Conservation (phyloP, 148 eudicot genomes). For the Simmondsia chinensis region DNA sequence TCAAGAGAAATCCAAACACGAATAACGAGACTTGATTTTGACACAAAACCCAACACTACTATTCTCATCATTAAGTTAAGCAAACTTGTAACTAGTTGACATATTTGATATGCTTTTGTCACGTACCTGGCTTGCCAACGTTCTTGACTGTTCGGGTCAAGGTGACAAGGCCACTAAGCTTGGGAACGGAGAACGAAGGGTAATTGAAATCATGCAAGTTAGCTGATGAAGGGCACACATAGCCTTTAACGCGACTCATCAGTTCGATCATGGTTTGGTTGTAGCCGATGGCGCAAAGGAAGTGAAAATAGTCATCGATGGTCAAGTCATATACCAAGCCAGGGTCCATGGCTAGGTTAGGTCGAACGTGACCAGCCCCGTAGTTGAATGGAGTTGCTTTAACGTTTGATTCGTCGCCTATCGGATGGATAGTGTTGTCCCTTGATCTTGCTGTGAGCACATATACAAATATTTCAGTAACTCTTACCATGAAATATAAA, state of each 20-base stretch:
- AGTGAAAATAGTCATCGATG: slow-evolving; percentile 8
- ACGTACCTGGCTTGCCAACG: slow-evolving; percentile 39
- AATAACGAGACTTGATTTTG: too few relatives aligned
- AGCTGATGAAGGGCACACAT: not conserved
- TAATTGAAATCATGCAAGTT: slow-evolving; percentile 23
- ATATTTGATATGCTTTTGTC: too few relatives aligned
- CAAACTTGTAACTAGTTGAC: too few relatives aligned
- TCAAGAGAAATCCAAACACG: too few relatives aligned
- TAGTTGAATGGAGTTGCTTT: slow-evolving; percentile 15
- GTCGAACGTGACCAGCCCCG: slow-evolving; percentile 18
- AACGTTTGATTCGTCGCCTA: not conserved
- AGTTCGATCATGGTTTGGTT: not conserved
- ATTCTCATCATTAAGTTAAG: too few relatives aligned
- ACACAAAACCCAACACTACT: too few relatives aligned
- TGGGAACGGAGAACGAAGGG: slow-evolving; percentile 30
- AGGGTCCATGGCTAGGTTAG: slow-evolving; percentile 19
- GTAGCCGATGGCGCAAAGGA: slow-evolving; percentile 14
- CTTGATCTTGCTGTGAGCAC: slow-evolving; percentile 1
- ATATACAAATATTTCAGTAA: not conserved
- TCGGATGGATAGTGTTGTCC: slow-evolving; percentile 9
- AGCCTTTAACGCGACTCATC: slow-evolving; percentile 3
- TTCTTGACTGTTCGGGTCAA: slow-evolving; percentile 37
- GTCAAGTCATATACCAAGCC: slow-evolving; percentile 20
- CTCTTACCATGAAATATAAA: too few relatives aligned
- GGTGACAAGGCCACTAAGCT: slow-evolving; percentile 9